Base-by-base conservation (phyloP, 1,284 basidiomycete species). In the Agaricales sp. region DNA sequence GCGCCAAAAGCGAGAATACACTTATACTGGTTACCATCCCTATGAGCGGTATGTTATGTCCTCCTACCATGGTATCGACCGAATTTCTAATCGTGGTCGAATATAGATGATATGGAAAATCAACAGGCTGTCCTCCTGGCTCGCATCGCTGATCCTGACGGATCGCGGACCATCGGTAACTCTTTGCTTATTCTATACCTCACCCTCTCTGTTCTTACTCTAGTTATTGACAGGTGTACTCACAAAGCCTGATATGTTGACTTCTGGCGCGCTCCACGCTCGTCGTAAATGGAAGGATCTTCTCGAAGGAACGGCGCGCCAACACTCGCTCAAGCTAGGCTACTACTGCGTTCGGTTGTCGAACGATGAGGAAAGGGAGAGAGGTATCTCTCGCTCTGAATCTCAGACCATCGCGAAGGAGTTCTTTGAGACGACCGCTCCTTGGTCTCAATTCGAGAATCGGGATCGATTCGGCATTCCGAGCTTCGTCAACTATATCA, bases 311-410 rank as follows among this genome's bases (percentile, higher is more conserved):
- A 14, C 52, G 4, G 58, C 67, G 48, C 39, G 13, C 19, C 62
- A 50, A 3, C 61, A 78, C 52, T 51, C 25, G 1, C 66, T 82
- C 8, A 68, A 57, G 13, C 78, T 78, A 46, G 82, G 82, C 0
- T 85, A 83, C 55, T 83, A 76, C 52, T 82, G 79, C 45, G 78
- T 81, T 30, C 77, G 78, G 30, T 75, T 82, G n/a, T 77, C 79
- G 0, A 73, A 81, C 50, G 80, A 83, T 53, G 67, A 61, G 2
- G 75, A 81, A 51, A 71, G 82, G 0, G 55, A 58, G 8, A 55
- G 58, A 4, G 61, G 62, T 0, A 61, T 73, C 3, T 62, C 70
- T 0, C 59, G 62, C 4, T 48, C 58, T 0, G 67, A 67, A 14
- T 68, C 73, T 0, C 69, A 77, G 41, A 53, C 52, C 3, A 58